Base-by-base conservation (phyloP, 768 basidiomycete species). In the Naganishia friedmannii region DNA sequence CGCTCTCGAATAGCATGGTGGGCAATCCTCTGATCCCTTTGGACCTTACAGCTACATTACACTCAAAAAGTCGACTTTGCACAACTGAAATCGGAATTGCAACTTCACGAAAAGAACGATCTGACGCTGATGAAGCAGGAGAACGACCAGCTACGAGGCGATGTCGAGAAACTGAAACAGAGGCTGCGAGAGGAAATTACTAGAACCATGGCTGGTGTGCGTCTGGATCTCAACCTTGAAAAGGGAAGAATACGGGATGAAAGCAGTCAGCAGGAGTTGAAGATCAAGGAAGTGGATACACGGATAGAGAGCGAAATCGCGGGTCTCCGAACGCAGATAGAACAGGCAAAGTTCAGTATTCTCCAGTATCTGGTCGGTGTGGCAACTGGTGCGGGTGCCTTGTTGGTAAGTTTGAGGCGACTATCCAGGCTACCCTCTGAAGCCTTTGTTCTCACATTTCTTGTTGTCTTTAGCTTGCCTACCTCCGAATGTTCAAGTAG, bases 201-300 rank as follows among this genome's bases (percentile, higher is more conserved):
- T 3, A 86, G 90, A 28, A 96, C 93, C 10, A 93, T 96, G 80
- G 90, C 90, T 13, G 93, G 93, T 21, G 96, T 99, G 3, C 84
- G 95, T 65, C 82, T 99, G 19, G 96, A 99, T 80, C 82, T 99
- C 69, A 99, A 99, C 82, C 83, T 98, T 29, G 95, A 99, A 84
- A 98, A 98, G 81, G 83, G 83, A 68, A 85, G 95, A 55, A 91
- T 97, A 84, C 84, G 95, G 65, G 94, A 98, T 78, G 94, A 98
- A 84, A 88, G 88, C 73, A 89, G 88, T 74, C 87, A 88, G 48
- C 92, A 97, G 76, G 93, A 96, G 77, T 83, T 94, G 65, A 97
- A 97, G 86, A 91, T 98, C 77, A 93, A 92, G 80, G 95, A 99
- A 80, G 93, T 97, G 21, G 95, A 98, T 76, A 97, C 95, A 3